Evolutionary conservation across 306 rosid genomes (phyloP).

Genomic region (Lithocarpus polystachyus): DNA sequence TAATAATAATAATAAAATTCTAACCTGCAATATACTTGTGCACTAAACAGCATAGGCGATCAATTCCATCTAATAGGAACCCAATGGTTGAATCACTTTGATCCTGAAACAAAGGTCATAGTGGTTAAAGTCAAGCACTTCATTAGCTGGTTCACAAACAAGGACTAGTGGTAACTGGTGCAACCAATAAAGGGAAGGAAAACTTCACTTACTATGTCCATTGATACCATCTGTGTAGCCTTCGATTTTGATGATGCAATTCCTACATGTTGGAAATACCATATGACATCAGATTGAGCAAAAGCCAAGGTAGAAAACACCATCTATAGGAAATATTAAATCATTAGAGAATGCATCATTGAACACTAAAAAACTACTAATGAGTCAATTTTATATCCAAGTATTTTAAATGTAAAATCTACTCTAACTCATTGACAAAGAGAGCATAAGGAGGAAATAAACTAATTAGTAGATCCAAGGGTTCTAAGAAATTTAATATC

Average conservation of each 20-base stretch:
- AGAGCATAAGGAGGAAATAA: not conserved
- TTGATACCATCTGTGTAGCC: conserved; percentile 64
- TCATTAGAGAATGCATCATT: conserved; percentile 22
- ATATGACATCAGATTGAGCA: conserved; percentile 90
- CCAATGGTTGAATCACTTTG: conserved; percentile 97
- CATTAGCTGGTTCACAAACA: conserved; percentile 17
- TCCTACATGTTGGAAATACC: conserved; percentile 97
- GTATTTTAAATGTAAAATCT: not conserved
- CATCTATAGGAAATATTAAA: conserved; percentile 60
- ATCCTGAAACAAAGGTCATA: conserved; percentile 55
- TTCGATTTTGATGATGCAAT: conserved; percentile 83
- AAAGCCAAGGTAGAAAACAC: conserved; percentile 98
- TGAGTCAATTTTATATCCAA: not conserved
- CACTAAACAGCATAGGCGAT: conserved; percentile 86
- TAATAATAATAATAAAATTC: no score
- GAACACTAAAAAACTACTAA: not conserved
- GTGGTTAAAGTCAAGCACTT: conserved; percentile 33
- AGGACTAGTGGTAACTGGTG: conserved; percentile 5
- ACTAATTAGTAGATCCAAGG: not conserved
- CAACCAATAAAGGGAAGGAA: conserved; percentile 11
- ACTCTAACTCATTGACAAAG: not conserved
- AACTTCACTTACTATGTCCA: conserved; percentile 69
- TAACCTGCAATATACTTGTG: conserved; percentile 95
- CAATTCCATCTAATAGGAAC: conserved; percentile 93
- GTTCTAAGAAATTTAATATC: not conserved